Base-by-base conservation (phyloP, 768 basidiomycete genomes). In the Psilocybe cubensis region DNA sequence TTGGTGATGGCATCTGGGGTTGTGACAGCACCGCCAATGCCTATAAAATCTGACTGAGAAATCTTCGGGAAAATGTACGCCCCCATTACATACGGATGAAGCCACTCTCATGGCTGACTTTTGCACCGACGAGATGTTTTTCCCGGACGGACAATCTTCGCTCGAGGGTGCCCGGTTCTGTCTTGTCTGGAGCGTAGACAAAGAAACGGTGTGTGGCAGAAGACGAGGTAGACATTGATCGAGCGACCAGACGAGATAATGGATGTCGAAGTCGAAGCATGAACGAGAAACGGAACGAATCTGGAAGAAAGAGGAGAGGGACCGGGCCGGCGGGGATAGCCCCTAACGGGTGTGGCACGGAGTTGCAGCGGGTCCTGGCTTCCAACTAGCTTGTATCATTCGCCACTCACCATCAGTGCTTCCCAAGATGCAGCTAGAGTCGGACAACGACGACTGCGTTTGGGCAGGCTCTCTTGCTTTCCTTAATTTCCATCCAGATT, bases 101-200 rank as follows among this genome's bases (percentile, higher is more conserved):
- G 0, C 84, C 85, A 5, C 69, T 70, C 38, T 68, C 66, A 59
- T 80, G 74, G 11, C 69, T 64, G 21, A 70, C 68, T 52, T 78
- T 76, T 11, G 82, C 82, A 12, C 58, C 72, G 38, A 73, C 76
- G 7, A 88, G 67, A 67, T 91, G 89, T 35, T 69, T 62, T 3
- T 73, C 61, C 31, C 89, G 76, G 4, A 89, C 84, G 1, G 79
- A 75, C 59, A 87, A 72, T 28, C 89, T 78, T n/a, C 80, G 78
- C 20, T 76, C 76, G 41, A 84, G 78, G 3, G 83, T 81, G 3
- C 79, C 87, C 48, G 78, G 76, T 52, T 87, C 84, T 11, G 81
- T 81, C 63, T 78, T 81, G 66, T 91, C 89, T 2, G 87, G 88
- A 1, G 87, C 86, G 62, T 83, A 89, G 27, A 91, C 83, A 52